phyloP scores from a whole-genome alignment of 108 stramenopile species.

The Nitzschia palea region DNA sequence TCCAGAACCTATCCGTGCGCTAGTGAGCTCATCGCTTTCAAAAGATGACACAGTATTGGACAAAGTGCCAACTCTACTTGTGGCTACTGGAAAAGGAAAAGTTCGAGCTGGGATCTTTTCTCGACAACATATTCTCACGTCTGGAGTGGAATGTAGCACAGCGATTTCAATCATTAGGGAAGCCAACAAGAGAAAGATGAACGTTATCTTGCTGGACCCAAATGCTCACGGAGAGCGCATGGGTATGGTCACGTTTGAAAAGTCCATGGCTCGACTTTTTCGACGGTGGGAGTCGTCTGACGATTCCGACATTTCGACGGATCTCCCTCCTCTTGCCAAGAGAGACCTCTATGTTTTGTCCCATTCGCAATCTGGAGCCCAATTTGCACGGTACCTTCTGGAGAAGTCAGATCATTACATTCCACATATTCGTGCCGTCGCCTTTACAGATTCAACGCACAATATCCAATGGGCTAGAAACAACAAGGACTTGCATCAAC shows the following conservation, averaged over 20 bases:
- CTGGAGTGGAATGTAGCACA: constrained; percentile 71
- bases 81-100: constrained; percentile 77
- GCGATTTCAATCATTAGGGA: constrained; percentile 64
- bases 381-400: constrained; percentile 64
- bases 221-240: constrained; percentile 67
- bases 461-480: constrained; percentile 77
- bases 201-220: constrained; percentile 71
- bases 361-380: constrained; percentile 74
- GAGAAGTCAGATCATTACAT: constrained; percentile 50
- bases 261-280: constrained; percentile 51
- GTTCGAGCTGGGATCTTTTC: constrained; percentile 78
- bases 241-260: constrained; percentile 63
- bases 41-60: constrained; percentile 20
- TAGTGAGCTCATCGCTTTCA: constrained; percentile 42
- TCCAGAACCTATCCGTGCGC: constrained; percentile 49
- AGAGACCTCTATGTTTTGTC: constrained; percentile 59
- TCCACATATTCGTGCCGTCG: constrained; percentile 69
- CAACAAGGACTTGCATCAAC: constrained; percentile 16
- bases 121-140: constrained; percentile 58
- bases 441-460: constrained; percentile 86
- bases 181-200: constrained; percentile 58
- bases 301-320: background rate
- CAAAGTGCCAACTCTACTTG: constrained; percentile 44
- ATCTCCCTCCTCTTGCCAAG: constrained; percentile 12
- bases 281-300: constrained; percentile 20